A percentile compares a stretch with the other conserved stretches of the same genome.
phyloP scores from a whole-genome alignment of 129 eudicot genomes.

The Flaveria linearis region DNA sequence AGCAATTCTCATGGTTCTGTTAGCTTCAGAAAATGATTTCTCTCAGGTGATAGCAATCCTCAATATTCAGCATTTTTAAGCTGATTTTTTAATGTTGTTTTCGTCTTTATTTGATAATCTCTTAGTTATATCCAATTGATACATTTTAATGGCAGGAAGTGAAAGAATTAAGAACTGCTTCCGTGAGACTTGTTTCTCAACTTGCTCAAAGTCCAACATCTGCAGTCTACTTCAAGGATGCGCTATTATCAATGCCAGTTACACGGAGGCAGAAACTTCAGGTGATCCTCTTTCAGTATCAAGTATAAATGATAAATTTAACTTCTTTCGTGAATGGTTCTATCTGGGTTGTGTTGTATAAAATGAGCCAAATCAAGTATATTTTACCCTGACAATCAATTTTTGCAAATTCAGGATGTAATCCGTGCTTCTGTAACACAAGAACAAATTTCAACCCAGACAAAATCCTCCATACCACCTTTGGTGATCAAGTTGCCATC shows the following conservation, averaged over 20 bases:
- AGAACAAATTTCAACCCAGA: conserved; percentile 54
- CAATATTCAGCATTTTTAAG: conserved; percentile 2
- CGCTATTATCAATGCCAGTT: conserved; percentile 72
- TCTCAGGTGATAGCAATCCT: conserved; percentile 53
- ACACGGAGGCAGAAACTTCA: conserved; percentile 76
- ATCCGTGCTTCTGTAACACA: conserved; percentile 89
- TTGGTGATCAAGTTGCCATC: conserved; percentile 76
- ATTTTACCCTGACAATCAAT: conserved; percentile 22
- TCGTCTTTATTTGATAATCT: conserved; percentile 12
- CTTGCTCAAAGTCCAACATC: conserved; percentile 81
- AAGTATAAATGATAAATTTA: background rate
- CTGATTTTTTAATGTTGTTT: background rate
- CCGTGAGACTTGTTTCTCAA: conserved; percentile 78
- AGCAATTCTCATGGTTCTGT: conserved; percentile 69
- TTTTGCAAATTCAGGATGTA: conserved; percentile 56
- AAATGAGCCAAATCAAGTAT: background rate
- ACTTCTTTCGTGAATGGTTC: background rate
- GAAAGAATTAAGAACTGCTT: conserved; percentile 55
- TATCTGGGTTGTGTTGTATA: background rate
- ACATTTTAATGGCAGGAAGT: conserved; percentile 56
- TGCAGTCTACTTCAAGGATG: conserved; percentile 70
- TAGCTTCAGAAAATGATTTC: conserved; percentile 50
- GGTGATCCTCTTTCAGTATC: conserved; percentile 44
- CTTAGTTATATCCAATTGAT: conserved; percentile 4
- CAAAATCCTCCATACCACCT: conserved; percentile 47